A percentile compares a stretch with the other conserved stretches of the same genome.
Conservation (phyloP, 2,329 filamentous ascomycete species). For the Epichloe gansuensis region DNA sequence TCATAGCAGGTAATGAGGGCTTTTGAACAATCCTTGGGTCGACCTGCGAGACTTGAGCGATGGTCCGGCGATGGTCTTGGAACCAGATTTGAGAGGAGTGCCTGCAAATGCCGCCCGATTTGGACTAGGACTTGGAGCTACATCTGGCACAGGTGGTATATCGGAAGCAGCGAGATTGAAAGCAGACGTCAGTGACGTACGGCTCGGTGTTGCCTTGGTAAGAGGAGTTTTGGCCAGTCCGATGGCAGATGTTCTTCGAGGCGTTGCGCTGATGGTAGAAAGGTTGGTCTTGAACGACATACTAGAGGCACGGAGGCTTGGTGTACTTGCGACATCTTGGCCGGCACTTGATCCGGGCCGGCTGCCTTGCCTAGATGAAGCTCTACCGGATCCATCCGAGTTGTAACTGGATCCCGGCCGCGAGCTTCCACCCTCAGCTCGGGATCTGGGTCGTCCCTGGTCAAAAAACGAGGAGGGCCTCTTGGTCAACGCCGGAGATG, state of each 20-base stretch:
- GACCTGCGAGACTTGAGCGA: constrained; percentile 40
- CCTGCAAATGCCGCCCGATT: constrained; percentile 20
- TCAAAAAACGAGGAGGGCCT: constrained; percentile 64
- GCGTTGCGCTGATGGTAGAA: constrained; percentile 32
- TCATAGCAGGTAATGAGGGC: constrained; percentile 34
- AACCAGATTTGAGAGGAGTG: constrained; percentile 26
- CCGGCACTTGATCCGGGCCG: constrained; percentile 44
- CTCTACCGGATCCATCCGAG: constrained; percentile 44
- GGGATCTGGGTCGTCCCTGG: constrained; percentile 42
- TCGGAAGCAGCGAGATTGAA: constrained; percentile 16
- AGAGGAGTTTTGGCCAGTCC: constrained; percentile 13
- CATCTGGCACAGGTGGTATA: constrained; percentile 11
- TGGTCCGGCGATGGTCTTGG: constrained; percentile 34
- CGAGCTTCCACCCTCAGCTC: constrained; percentile 32
- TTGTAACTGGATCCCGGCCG: constrained; percentile 48
- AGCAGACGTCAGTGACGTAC: constrained; percentile 11
- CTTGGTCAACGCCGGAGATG: constrained; percentile 59
- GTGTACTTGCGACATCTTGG: constrained; percentile 24
- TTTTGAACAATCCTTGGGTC: constrained; percentile 43
- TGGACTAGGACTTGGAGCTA: constrained; percentile 25
- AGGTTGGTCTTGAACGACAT: constrained; percentile 32
- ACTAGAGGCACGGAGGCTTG: constrained; percentile 31
- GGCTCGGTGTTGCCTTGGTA: constrained; percentile 13
- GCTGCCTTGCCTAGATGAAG: constrained; percentile 37
- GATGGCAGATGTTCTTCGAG: constrained; percentile 19